A percentile compares a stretch with the other conserved stretches of the same genome.
phyloP scores from a whole-genome alignment of 2,329 filamentous ascomycete genomes.

The Colletotrichum nymphaeae region DNA sequence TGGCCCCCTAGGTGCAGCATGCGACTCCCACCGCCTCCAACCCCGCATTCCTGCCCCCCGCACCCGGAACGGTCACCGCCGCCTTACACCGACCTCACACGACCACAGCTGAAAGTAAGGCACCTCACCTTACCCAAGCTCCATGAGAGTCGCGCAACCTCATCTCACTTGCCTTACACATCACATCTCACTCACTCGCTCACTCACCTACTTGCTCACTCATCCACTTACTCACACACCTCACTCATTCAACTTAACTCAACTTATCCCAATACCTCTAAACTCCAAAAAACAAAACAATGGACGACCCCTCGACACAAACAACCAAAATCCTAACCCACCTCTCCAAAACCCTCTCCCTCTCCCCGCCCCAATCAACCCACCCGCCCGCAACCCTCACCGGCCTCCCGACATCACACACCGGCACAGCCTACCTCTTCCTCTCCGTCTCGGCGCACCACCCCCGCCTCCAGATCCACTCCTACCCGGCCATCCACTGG shows the following conservation, averaged over 20 bases:
- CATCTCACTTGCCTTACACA: background rate
- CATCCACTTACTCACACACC: no score
- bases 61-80: background rate
- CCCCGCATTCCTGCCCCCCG: background rate
- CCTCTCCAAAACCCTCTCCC: slow-evolving; percentile 44
- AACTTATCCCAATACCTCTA: background rate
- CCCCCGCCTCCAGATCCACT: slow-evolving; percentile 55
- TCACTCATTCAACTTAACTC: no score
- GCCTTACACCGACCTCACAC: background rate
- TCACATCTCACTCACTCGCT: no score
- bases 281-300: background rate
- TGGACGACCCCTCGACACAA: background rate
- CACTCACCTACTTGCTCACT: no score
- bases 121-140: background rate
- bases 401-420: slow-evolving; percentile 66
- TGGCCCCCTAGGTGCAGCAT: background rate
- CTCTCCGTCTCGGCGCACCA: slow-evolving; percentile 57
- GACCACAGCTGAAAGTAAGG: background rate
- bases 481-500: slow-evolving; percentile 57
- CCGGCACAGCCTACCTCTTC: slow-evolving; percentile 67
- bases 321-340: background rate
- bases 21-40: background rate
- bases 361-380: slow-evolving; percentile 48
- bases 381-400: slow-evolving; percentile 50
- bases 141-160: background rate